phyloP scores from a whole-genome alignment of 768 basidiomycete species.

The Naganishia kalamii region DNA sequence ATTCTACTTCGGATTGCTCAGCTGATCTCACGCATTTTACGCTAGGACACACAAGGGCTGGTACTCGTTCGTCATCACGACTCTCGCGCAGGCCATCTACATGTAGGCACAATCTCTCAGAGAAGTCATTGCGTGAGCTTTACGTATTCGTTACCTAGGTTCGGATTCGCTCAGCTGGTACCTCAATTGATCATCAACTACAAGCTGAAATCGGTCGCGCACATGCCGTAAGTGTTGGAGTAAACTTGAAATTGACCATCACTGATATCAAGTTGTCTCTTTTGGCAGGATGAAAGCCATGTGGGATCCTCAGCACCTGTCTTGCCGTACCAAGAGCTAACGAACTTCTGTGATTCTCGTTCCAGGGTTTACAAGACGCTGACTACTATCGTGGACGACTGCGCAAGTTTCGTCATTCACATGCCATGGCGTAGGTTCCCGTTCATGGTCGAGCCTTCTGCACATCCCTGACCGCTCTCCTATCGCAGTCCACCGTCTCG shows the following conservation, averaged over 20 bases:
- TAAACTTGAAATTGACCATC: too few relatives aligned
- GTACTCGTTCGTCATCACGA: constrained; percentile 93
- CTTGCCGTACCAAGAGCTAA: constrained; percentile 48
- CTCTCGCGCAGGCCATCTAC: constrained; percentile 59
- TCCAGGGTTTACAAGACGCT: constrained; percentile 28
- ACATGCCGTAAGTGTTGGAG: constrained; percentile 64
- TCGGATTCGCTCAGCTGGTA: constrained; percentile 80
- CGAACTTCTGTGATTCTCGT: neutral
- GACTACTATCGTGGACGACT: constrained; percentile 67
- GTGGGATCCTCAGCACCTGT: constrained; percentile 66
- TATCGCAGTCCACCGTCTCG: constrained; percentile 52
- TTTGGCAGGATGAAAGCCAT: constrained; percentile 72
- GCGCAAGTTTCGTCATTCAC: constrained; percentile 56
- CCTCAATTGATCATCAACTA: constrained; percentile 76
- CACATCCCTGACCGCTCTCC: neutral
- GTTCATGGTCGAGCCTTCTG: neutral
- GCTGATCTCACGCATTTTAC: constrained; percentile 36
- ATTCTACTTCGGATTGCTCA: neutral
- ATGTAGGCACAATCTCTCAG: constrained; percentile 14
- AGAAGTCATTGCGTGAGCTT: neutral
- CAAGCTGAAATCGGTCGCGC: constrained; percentile 90
- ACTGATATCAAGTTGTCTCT: too few relatives aligned
- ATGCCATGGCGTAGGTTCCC: constrained; percentile 22
- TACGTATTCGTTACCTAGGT: constrained; percentile 61
- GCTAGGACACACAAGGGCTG: constrained; percentile 83